Base-by-base conservation (phyloP, 2,329 filamentous ascomycete genomes). In the Aspergillus aculeatus region DNA sequence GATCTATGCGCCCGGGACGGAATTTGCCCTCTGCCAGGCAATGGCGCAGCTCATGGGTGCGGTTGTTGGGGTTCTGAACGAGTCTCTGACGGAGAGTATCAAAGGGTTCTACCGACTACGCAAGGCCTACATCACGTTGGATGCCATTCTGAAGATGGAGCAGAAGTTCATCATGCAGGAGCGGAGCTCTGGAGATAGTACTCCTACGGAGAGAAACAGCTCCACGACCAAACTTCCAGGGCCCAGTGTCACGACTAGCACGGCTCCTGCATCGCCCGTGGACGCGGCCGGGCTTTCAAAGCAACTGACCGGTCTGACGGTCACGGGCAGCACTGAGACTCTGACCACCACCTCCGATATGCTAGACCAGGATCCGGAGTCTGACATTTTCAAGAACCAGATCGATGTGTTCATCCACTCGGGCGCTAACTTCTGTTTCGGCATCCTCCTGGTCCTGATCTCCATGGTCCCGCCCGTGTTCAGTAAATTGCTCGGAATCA, bases 401-500 rank as follows among this genome's bases (percentile, higher is more conserved):
- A 85, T 94, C 19, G 94, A 98, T 73, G 78, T 89, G 23, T 99
- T 97, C 72, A 88, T 97, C 41, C 92, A 96, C 73, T 93, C 91
- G 0, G 94, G 92, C 10, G 86, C 88, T 5, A 95, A 90, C 71
- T 89, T 97, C 75, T 96, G 92, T 75, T 97, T 93, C 69, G 95
- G 95, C 3, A 84, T 96, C 32, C 79, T 98, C 1, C 83, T 96
- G 14, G 82, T 98, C 1, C 82, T 98, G 56, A 87, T 98, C n/a
- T 96, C 92, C 12, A 89, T 98, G 79, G 87, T 98, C 0, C 96
- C 95, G 0, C 95, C 95, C 0, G 86, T 93, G 0, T 96, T 98
- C 74, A 89, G 86, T n/a, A 89, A 87, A 58, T 84, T 99, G 1
- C 82, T 98, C 4, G 91, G 89, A 60, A 89, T 98, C 47, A 89